These are phyloP conservation scores for Saturnispora saitoi DNA, from an alignment of 805 yeast species.

Conservation along the genomic window DNA sequence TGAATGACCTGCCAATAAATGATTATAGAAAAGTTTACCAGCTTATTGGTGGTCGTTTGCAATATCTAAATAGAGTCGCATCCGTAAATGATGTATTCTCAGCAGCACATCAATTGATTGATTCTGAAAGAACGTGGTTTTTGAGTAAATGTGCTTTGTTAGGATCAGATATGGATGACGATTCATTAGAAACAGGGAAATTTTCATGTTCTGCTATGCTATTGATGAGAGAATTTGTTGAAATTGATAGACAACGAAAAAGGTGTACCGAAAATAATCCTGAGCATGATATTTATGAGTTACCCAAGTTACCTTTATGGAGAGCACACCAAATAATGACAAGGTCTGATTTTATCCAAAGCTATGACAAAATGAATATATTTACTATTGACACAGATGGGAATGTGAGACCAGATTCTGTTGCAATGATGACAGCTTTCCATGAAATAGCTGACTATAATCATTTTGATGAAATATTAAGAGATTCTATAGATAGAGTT, in stretches of 20 bases:
- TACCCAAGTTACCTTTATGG: slow-evolving; percentile 78
- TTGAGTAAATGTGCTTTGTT: slow-evolving; percentile 72
- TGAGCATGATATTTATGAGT: slow-evolving; percentile 13
- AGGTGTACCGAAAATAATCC: not conserved
- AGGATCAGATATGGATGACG: slow-evolving; percentile 79
- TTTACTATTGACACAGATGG: slow-evolving; percentile 72
- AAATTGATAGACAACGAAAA: slow-evolving; percentile 41
- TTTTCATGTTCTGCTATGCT: slow-evolving; percentile 69
- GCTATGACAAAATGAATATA: slow-evolving; percentile 65
- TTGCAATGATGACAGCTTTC: slow-evolving; percentile 87
- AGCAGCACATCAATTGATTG: slow-evolving; percentile 65
- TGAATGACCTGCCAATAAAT: slow-evolving; percentile 31
- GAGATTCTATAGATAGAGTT: slow-evolving; percentile 59
- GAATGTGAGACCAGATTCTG: slow-evolving; percentile 69
- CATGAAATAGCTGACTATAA: slow-evolving; percentile 67
- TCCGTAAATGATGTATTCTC: slow-evolving; percentile 44
- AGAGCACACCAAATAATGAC: slow-evolving; percentile 81
- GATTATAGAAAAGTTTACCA: slow-evolving; percentile 41
- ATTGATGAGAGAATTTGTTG: slow-evolving; percentile 59
- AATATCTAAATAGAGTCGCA: slow-evolving; percentile 66
- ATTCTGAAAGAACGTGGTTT: slow-evolving; percentile 79
- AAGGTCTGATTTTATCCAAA: slow-evolving; percentile 68
- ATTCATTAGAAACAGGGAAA: slow-evolving; percentile 78
- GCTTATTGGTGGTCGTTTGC: slow-evolving; percentile 77
- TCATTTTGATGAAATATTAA: slow-evolving; percentile 57